Evolutionary conservation across 2,329 filamentous ascomycete genomes (phyloP), one percentile per base, ranked within the genome.

Genomic region (Diaporthe sp.): DNA sequence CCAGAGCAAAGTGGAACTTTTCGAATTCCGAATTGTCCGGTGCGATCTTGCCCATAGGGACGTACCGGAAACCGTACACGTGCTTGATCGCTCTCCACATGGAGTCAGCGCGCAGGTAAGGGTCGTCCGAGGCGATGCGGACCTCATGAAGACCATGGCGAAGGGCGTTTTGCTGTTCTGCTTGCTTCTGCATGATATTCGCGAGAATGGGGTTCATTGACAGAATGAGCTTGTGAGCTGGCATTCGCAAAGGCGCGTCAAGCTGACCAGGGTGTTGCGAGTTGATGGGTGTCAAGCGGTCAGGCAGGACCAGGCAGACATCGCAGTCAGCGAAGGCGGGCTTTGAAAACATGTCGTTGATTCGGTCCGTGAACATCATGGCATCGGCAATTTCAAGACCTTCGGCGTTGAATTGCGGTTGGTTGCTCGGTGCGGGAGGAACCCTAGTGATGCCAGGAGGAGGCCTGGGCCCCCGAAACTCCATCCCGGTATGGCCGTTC

Each of bases 31-130:
- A 57, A 51, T 77, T 70, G 39, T 71, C 67, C 28, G 72, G 51
- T 28, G 74, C 22, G 6, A 71, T 61, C 57, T 46, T 55, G 12
- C 73, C 78, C 37, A 79, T 76, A 4, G 39, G 75, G 5, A 79
- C 70, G 22, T 80, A 79, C 0, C 88, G 87, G 73, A 87, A 85
- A 42, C 90, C 88, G 77, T 92, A 92, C 6, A 92, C 84, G 60
- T 87, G 85, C 79, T 91, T 90, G n/a, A 90, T 83, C 2, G 89
- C 88, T 80, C 87, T 87, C 82, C 88, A 89, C 80, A 92, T 91
- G 1, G 88, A 85, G 79, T 92, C 89, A 4, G 88, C 86, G 34
- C 87, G 86, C 39, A 92, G 81, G 83, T 88, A 91, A 44, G 86
- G 85, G 80, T 90, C 89, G 71, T 86, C 84, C 6, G 87, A 85